Evolutionary conservation across 1,284 basidiomycete genomes (phyloP).

Genomic region (Ceratobasidium sp.): DNA sequence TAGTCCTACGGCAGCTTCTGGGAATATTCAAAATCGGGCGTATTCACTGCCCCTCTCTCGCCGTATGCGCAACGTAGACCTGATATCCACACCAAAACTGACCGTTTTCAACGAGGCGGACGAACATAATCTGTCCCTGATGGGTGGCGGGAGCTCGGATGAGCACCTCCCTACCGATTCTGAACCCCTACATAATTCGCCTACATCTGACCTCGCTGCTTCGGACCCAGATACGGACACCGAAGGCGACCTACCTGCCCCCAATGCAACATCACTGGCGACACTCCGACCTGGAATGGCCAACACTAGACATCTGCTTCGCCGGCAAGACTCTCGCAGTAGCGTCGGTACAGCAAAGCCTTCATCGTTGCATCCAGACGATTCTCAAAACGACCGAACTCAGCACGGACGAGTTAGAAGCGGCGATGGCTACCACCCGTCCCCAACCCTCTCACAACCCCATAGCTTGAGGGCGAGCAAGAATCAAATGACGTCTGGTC

Average conservation of each 20-base stretch:
- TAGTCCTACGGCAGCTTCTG: slow-evolving; percentile 20
- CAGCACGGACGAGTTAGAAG: not conserved
- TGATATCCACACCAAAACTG: slow-evolving; percentile 10
- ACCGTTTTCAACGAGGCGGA: slow-evolving; percentile 35
- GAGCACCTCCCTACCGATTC: slow-evolving; percentile 39
- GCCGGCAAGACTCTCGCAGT: slow-evolving; percentile 66
- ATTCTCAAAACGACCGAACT: not conserved
- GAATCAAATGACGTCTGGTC: slow-evolving; percentile 1
- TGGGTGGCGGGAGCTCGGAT: slow-evolving; percentile 41
- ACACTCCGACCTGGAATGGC: slow-evolving; percentile 13
- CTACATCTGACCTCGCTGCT: slow-evolving; percentile 28
- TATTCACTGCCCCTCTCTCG: slow-evolving; percentile 16
- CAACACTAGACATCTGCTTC: not conserved
- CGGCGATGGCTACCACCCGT: slow-evolving; percentile 10
- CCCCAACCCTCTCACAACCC: slow-evolving; percentile 20
- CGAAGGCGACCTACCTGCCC: not conserved
- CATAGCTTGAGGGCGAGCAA: slow-evolving; percentile 16
- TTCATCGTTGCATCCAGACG: slow-evolving; percentile 23
- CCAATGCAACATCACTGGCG: slow-evolving; percentile 18
- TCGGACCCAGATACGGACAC: slow-evolving; percentile 34
- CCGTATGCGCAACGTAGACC: slow-evolving; percentile 20
- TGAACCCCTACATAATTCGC: slow-evolving; percentile 41
- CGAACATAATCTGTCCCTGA: slow-evolving; percentile 36
- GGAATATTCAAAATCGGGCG: slow-evolving; percentile 5
- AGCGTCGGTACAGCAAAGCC: slow-evolving; percentile 69